Conservation (phyloP, 805 yeast species). For the Wickerhamiella bombiphila region DNA sequence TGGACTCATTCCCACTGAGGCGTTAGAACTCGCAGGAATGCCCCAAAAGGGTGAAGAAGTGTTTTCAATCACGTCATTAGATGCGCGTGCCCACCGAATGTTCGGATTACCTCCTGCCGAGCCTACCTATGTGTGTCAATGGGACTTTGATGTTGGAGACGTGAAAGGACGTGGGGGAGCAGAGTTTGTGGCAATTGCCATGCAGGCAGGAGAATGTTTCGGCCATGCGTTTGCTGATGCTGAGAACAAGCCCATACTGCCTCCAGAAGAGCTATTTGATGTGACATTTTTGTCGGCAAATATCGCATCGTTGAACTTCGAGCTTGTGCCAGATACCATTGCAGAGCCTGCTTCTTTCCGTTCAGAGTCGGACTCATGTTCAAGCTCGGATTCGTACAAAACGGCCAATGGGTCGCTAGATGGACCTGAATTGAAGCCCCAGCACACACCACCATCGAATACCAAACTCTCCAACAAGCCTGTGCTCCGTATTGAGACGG, state of each 20-base stretch:
- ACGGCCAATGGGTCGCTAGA: background rate
- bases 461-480: too few species aligned
- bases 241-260: slow-evolving; percentile 57
- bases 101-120: slow-evolving; percentile 84
- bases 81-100: slow-evolving; percentile 69
- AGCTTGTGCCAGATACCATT: slow-evolving; percentile 26
- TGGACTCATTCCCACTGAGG: slow-evolving; percentile 7
- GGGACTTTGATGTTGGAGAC: slow-evolving; percentile 67
- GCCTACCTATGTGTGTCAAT: slow-evolving; percentile 76
- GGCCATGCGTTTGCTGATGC: slow-evolving; percentile 52
- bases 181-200: slow-evolving; percentile 30
- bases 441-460: too few species aligned
- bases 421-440: too few species aligned
- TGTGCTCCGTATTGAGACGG: slow-evolving; percentile 19
- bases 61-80: slow-evolving; percentile 45
- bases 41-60: slow-evolving; percentile 6
- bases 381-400: background rate
- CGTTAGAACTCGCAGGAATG: slow-evolving; percentile 9
- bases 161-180: slow-evolving; percentile 38
- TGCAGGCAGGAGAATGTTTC: slow-evolving; percentile 31
- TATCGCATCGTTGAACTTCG: slow-evolving; percentile 34
- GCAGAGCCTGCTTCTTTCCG: too few species aligned
- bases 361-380: background rate
- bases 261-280: slow-evolving; percentile 46
- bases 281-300: slow-evolving; percentile 49